Evolutionary conservation across 192 early-diverging fungal genomes (phyloP).

Genomic region (Backusella circina): DNA sequence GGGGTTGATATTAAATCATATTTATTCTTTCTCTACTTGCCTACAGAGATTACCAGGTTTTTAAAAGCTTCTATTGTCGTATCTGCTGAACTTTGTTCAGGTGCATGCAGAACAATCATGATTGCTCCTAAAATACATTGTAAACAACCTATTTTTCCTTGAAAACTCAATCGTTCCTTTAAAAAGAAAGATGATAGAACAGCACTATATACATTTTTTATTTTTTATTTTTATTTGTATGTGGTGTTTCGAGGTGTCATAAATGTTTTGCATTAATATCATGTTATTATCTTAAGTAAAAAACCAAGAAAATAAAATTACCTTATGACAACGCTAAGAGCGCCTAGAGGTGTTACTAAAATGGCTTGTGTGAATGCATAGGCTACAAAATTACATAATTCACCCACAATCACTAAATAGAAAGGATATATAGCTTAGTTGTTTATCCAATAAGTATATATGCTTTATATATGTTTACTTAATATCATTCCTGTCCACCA

Average conservation of each 20-base stretch:
- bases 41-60: constrained; percentile 21
- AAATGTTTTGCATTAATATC: not conserved
- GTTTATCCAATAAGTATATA: not conserved
- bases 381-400: constrained; percentile 94
- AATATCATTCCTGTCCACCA: constrained; percentile 63
- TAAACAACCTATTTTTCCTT: constrained; percentile 87
- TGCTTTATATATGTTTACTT: constrained; percentile 31
- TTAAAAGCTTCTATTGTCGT: constrained; percentile 77
- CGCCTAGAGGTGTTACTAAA: constrained; percentile 92
- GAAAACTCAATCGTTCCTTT: constrained; percentile 75
- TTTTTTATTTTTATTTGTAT: not conserved
- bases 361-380: constrained; percentile 97
- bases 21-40: not conserved
- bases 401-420: constrained; percentile 85
- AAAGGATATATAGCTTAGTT: not conserved
- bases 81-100: constrained; percentile 72
- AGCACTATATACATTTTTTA: constrained; percentile 43
- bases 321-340: constrained; percentile 86
- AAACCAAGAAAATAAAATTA: constrained; percentile 16
- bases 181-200: constrained; percentile 85
- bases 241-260: too few species aligned
- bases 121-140: constrained; percentile 85
- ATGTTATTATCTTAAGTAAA: not conserved
- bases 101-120: constrained; percentile 82
- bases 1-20: not conserved